Base-by-base conservation (phyloP, 306 rosid genomes). In the Sicyos baderoa region DNA sequence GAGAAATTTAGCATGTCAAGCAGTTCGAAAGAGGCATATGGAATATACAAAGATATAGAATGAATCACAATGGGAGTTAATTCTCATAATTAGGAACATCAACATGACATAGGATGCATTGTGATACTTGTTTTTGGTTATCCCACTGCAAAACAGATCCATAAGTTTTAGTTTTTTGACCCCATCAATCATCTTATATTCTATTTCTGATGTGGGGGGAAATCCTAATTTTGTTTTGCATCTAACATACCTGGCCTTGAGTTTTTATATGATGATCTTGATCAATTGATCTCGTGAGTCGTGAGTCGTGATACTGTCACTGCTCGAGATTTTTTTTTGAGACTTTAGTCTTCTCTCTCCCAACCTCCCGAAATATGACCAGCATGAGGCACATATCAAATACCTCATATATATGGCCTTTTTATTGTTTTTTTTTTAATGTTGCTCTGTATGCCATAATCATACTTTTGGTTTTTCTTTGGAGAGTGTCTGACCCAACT, bases 31-130 rank as follows among this genome's bases (percentile, higher is more conserved):
- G 42, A 47, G 55, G 19, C 42, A 66, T 66, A 22, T 22, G 21
- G 17, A 66, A 65, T 13, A 45, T 45, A 44, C 37, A 45, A 65
- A 9, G 40, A 65, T 65, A 45, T 65, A n/a, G 21, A 47, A 66
- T 66, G 21, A 14, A 48, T 47, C 35, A 25, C 35, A 9, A 15
- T 14, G 71, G 18, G 9, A 14, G 56, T 15, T 19, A 48, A 66
- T 23, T 66, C 71, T 47, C 52, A 14, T 47, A 66, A 48, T 47
- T 22, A 47, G 21, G 16, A 48, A 3, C 55, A 23, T 47, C 27
- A 63, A 42, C 69, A 37, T 57, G 42, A 27, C 5, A 25, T 23
- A 13, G 22, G 4, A n/a, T n/a, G n/a, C n/a, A n/a, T n/a, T n/a
- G n/a, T n/a, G n/a, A n/a, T n/a, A n/a, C n/a, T n/a, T n/a, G n/a